Base-by-base conservation (phyloP, 306 rosid species). In the Corylus heterophylla region DNA sequence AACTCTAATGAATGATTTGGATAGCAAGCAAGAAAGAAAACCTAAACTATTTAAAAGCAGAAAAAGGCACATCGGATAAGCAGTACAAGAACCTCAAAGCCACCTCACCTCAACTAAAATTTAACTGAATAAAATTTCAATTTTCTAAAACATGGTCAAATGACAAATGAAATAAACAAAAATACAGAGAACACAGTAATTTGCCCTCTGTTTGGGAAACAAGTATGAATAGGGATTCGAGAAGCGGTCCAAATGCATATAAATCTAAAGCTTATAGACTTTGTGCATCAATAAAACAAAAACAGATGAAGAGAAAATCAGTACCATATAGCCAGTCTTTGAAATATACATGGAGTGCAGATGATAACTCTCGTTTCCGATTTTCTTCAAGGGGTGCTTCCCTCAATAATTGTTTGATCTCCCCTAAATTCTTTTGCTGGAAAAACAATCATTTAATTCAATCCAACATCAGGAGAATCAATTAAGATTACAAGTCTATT, bases 301-400 rank as follows among this genome's bases (percentile, higher is more conserved):
- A 47, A 39, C 58, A 37, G 45, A 67, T 13, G 59, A 79, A 70
- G 73, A 49, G 31, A 69, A 49, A 18, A 73, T 6, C 71, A 68
- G 83, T 91, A 93, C 98, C 97, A 69, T 96, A 93, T 87, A 96
- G 85, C 98, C 99, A 96, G 80, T 96, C 99, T 86, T 86, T 96
- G 85, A 96, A 96, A 86, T 90, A 89, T 71, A 89, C 89, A 76
- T 96, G 99, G 61, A 96, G 94, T 1, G 99, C 99, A 48, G 90
- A 84, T 63, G 98, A 93, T 82, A 96, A 82, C 78, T 96, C 99
- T 35, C 94, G 91, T 80, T 87, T 93, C 44, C 94, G 95, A 69
- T 76, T 91, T 61, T 96, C 99, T 85, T 96, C 98, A 42, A 96
- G 92, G 18, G 98, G 87, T 55, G 94, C 91, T 85, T 96, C 99